These are phyloP conservation scores for Penicillium cataractarum DNA, from an alignment of 495 filamentous ascomycete genomes.

Conservation along the genomic window DNA sequence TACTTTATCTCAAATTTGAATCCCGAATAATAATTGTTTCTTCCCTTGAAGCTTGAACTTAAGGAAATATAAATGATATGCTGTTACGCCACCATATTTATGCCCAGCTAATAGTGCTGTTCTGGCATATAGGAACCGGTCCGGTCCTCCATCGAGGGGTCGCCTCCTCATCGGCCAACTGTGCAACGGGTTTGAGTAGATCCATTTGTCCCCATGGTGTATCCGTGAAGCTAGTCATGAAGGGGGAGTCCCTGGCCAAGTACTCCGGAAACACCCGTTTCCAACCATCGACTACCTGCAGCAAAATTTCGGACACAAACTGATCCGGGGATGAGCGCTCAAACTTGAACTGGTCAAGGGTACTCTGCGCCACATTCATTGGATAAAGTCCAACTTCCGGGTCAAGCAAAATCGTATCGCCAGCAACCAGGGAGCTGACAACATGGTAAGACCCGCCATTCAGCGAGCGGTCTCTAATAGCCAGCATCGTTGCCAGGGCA, in stretches of 20 bases:
- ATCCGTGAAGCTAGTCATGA: conserved; percentile 33
- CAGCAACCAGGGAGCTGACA: conserved; percentile 31
- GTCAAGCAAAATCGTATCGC: conserved; percentile 22
- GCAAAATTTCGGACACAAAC: conserved; percentile 35
- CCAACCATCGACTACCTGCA: conserved; percentile 35
- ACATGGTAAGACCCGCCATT: conserved; percentile 36
- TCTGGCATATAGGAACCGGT: not conserved
- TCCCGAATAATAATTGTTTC: not conserved
- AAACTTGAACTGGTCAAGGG: not conserved
- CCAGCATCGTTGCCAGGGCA: conserved; percentile 56
- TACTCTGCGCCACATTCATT: conserved; percentile 19
- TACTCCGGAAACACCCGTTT: conserved; percentile 30
- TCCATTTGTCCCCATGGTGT: conserved; percentile 26
- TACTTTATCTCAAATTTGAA: not conserved
- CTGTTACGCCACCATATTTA: no score
- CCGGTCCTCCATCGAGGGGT: conserved; percentile 28
- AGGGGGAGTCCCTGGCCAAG: conserved; percentile 25
- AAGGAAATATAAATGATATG: no score
- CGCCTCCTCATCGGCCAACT: conserved; percentile 26
- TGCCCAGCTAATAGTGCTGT: not conserved
- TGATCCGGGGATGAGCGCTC: conserved; percentile 12
- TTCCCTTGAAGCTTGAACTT: not conserved
- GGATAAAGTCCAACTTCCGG: conserved; percentile 33
- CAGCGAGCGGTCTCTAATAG: conserved; percentile 29
- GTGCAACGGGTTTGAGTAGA: conserved; percentile 30